Percentiles rank a stretch among this genome's conserved stretches.
Conservation (phyloP, 495 filamentous ascomycete species). For the Saxophila tyrrhenica region DNA sequence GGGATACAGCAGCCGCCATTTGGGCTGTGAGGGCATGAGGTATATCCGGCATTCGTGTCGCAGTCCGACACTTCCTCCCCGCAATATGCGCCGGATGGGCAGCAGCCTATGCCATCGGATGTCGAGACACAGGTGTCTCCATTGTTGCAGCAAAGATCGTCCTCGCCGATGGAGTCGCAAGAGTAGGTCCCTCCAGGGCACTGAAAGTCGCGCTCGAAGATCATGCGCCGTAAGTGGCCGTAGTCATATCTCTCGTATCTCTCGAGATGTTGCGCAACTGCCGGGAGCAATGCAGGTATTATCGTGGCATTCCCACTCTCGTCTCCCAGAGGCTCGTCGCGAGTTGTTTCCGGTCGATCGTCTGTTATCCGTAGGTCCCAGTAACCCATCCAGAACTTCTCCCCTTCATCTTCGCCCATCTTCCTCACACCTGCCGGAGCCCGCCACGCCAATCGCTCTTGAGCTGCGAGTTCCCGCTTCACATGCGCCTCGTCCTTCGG, state of each 20-base stretch:
- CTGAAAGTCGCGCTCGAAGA: conserved; percentile 46
- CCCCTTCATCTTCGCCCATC: conserved; percentile 69
- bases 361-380: conserved; percentile 30
- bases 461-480: conserved; percentile 26
- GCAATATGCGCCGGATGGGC: conserved; percentile 60
- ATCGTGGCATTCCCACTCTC: conserved; percentile 22
- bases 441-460: conserved; percentile 25
- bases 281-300: conserved; percentile 29
- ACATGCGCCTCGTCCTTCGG: conserved; percentile 29
- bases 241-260: neutral
- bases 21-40: conserved; percentile 51
- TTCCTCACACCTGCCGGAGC: conserved; percentile 47
- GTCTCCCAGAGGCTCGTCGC: no score
- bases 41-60: conserved; percentile 41
- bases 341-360: no score
- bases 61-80: conserved; percentile 53
- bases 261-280: conserved; percentile 30
- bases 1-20: conserved; percentile 86
- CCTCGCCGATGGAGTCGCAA: conserved; percentile 58
- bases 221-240: conserved; percentile 15
- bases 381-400: conserved; percentile 69
- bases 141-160: conserved; percentile 64
- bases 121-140: conserved; percentile 61
- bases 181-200: conserved; percentile 60
- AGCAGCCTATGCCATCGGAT: conserved; percentile 73